Evolutionary conservation across 768 basidiomycete species (phyloP).

Genomic region (Termitomyces eurrhizus): DNA sequence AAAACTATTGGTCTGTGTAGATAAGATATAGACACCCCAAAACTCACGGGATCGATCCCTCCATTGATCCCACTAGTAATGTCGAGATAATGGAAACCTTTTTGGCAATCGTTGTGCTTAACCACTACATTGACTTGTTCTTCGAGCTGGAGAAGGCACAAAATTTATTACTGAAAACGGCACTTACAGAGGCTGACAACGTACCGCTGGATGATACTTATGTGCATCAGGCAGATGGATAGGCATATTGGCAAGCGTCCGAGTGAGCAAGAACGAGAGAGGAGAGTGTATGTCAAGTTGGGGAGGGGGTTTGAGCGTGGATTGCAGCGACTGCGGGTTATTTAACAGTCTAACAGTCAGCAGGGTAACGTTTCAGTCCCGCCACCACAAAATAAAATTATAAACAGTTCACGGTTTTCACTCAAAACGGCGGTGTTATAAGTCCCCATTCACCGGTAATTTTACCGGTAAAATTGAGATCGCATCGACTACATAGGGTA

Average conservation of each 20-base stretch:
- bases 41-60: constrained; percentile 11
- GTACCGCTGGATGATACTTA: constrained; percentile 13
- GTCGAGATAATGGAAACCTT: constrained; percentile 12
- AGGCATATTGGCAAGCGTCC: constrained; percentile 2
- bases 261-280: not conserved
- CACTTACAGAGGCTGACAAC: not conserved
- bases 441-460: not conserved
- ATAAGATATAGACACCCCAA: not conserved
- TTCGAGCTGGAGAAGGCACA: constrained; percentile 2
- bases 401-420: not conserved
- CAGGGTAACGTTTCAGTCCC: constrained; percentile 4
- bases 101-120: not conserved
- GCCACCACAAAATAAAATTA: constrained; percentile 4
- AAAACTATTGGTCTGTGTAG: not conserved
- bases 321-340: not conserved
- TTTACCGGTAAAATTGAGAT: not conserved
- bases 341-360: not conserved
- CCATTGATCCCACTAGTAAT: constrained; percentile 8
- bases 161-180: not conserved
- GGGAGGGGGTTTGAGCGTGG: not conserved
- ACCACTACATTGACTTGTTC: constrained; percentile 11
- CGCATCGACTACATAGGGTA: not conserved
- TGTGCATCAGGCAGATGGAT: constrained; percentile 14
- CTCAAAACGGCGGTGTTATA: not conserved
- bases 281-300: not conserved